These are phyloP conservation scores for Picea sitchensis DNA, from an alignment of 75 land plant species.

Conservation along the genomic window DNA sequence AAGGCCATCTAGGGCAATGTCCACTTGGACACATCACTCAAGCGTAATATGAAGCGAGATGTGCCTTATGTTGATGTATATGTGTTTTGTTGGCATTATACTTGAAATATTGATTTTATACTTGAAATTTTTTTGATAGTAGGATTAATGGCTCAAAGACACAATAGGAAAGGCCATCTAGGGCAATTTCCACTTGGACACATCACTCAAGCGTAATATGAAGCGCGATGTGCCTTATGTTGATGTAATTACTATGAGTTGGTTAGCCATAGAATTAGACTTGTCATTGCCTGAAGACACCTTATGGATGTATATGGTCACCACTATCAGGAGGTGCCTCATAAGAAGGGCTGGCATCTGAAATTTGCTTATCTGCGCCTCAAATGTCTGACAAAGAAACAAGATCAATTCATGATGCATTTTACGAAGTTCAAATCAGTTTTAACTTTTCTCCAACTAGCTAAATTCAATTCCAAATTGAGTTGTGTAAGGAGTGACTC, in stretches of 20 bases:
- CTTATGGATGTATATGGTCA: background rate
- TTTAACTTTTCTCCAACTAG: background rate
- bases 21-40: background rate
- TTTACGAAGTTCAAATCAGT: background rate
- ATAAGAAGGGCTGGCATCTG: background rate
- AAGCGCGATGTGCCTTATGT: background rate
- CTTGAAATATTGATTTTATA: no score
- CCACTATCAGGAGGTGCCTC: background rate
- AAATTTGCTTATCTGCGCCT: background rate
- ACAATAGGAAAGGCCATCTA: background rate
- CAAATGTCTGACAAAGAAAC: background rate
- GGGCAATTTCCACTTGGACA: background rate
- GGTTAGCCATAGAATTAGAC: background rate
- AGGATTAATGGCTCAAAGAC: background rate
- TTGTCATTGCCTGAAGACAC: background rate
- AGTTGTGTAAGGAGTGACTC: background rate
- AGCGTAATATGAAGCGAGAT: background rate
- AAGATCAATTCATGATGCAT: background rate
- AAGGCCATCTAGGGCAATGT: background rate
- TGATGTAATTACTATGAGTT: background rate
- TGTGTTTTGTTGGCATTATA: background rate
- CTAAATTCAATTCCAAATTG: background rate
- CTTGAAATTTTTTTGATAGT: background rate
- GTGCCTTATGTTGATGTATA: background rate
- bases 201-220: background rate